Percentiles rank a stretch among this genome's conserved stretches.
Conservation (phyloP, 169 alveolate genomes). For the Ichthyophthirius multifiliis region DNA sequence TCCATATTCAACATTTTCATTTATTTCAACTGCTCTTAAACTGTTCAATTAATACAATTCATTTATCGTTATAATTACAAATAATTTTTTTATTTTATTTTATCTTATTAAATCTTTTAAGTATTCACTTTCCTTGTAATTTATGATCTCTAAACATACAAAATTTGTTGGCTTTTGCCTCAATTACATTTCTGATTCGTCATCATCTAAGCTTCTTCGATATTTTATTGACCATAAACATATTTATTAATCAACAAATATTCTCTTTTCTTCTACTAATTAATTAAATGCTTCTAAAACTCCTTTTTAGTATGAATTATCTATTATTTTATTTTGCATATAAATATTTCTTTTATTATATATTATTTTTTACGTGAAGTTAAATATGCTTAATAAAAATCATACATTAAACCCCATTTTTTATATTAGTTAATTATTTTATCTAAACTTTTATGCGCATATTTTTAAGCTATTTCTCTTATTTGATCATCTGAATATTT, state of each 20-base stretch:
- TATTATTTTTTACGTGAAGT: neutral
- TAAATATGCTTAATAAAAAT: neutral
- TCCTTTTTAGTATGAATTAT: neutral
- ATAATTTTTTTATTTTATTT: neutral
- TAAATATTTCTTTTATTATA: neutral
- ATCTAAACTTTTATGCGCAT: neutral
- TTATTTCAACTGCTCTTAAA: neutral
- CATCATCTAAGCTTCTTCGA: neutral
- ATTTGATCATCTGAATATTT: neutral
- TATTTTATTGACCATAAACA: neutral
- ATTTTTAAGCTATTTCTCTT: neutral
- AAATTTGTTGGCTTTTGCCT: neutral
- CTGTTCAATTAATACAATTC: neutral
- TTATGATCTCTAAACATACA: neutral
- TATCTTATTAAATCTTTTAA: neutral
- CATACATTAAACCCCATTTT: constrained; percentile 1
- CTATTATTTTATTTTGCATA: neutral
- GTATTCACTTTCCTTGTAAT: neutral
- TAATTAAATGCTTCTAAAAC: neutral
- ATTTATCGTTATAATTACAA: neutral
- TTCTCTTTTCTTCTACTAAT: neutral
- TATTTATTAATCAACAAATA: neutral
- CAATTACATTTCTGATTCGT: neutral
- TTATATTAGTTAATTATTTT: neutral
- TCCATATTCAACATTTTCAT: neutral